Conservation (phyloP, 106 monocot species). For the Allium sativum region DNA sequence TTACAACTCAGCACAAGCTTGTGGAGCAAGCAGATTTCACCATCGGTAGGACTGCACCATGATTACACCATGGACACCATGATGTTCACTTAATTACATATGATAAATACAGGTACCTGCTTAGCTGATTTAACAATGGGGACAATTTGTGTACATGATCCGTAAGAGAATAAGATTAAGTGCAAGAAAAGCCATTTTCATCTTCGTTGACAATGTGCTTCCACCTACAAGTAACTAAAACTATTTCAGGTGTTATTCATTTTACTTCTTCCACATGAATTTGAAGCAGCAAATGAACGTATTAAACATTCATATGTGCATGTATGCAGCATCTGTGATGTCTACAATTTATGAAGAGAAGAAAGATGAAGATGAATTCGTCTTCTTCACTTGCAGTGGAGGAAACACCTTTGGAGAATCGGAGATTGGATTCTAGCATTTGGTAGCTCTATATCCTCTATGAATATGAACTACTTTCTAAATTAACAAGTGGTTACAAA, state of each 20-base stretch:
- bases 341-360: slow-evolving; percentile 54
- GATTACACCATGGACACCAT: too few species aligned
- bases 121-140: slow-evolving; percentile 79
- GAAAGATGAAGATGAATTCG: slow-evolving; percentile 68
- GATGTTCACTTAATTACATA: background rate
- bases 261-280: background rate
- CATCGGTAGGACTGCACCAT: too few species aligned
- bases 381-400: slow-evolving; percentile 40
- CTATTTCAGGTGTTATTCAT: background rate
- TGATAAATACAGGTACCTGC: slow-evolving; percentile 46
- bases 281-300: background rate
- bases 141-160: slow-evolving; percentile 95
- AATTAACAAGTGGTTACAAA: background rate
- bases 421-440: background rate
- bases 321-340: slow-evolving; percentile 36
- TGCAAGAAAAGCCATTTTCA: slow-evolving; percentile 91
- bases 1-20: too few species aligned
- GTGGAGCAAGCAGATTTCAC: too few species aligned
- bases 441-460: too few species aligned
- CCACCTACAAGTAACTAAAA: slow-evolving; percentile 59
- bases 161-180: slow-evolving; percentile 89
- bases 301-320: background rate
- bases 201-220: slow-evolving; percentile 82
- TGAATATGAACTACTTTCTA: too few species aligned
- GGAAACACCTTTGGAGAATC: slow-evolving; percentile 34